Evolutionary conservation across 345 rosid species (phyloP).

Genomic region (Acer negundo): DNA sequence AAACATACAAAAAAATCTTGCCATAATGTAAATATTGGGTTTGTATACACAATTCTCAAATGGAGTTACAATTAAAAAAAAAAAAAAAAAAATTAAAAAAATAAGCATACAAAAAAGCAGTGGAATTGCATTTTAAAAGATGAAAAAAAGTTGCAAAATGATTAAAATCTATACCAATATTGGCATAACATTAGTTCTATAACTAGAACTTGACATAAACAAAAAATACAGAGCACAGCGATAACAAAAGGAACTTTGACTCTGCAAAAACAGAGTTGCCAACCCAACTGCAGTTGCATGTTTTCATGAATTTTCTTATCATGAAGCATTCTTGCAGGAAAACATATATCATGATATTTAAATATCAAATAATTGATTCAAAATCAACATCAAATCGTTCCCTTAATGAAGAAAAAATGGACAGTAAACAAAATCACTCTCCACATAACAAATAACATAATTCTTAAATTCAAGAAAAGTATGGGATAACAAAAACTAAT

Average conservation of each 20-base stretch:
- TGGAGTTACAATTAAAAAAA: too few relatives aligned
- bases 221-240: too few relatives aligned
- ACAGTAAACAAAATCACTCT: slow-evolving; percentile 24
- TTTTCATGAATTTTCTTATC: neutral
- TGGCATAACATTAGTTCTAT: too few relatives aligned
- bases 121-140: too few relatives aligned
- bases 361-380: neutral
- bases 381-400: slow-evolving; percentile 5
- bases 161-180: too few relatives aligned
- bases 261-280: neutral
- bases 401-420: neutral
- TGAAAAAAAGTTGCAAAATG: too few relatives aligned
- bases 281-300: neutral
- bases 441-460: slow-evolving; percentile 9
- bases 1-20: neutral
- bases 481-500: slow-evolving; percentile 16
- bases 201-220: too few relatives aligned
- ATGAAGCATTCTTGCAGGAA: neutral
- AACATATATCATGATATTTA: neutral
- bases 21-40: too few relatives aligned
- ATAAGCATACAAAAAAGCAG: too few relatives aligned
- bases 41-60: neutral
- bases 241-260: too few relatives aligned
- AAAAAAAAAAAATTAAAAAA: too few relatives aligned
- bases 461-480: slow-evolving; percentile 12